These are phyloP conservation scores for Coprinopsis sp. DNA, from an alignment of 768 basidiomycete species.

Conservation along the genomic window DNA sequence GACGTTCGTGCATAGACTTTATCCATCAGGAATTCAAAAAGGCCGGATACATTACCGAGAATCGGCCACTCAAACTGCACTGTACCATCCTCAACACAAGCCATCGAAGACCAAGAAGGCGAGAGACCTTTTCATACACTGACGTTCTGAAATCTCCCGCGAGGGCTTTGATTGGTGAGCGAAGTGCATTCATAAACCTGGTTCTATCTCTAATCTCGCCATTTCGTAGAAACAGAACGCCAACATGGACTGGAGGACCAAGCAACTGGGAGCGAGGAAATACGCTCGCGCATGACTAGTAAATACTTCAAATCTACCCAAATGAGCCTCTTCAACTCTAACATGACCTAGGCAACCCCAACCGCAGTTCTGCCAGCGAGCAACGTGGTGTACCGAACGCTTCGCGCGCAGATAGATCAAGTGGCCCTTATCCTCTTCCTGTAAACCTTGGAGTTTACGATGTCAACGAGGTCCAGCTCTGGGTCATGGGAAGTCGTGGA, in stretches of 20 bases:
- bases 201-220: background rate
- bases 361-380: too few species aligned
- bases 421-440: constrained; percentile 19
- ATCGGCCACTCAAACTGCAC: constrained; percentile 50
- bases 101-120: constrained; percentile 33
- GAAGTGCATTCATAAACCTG: background rate
- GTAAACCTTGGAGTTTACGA: constrained; percentile 51
- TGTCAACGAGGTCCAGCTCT: constrained; percentile 58
- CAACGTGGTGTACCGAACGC: background rate
- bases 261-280: too few species aligned
- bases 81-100: constrained; percentile 49
- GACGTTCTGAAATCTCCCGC: constrained; percentile 22
- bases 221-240: background rate
- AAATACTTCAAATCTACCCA: too few species aligned
- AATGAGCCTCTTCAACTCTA: too few species aligned
- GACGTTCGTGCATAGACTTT: constrained; percentile 1
- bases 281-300: too few species aligned
- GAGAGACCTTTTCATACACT: constrained; percentile 34
- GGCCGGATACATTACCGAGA: constrained; percentile 39
- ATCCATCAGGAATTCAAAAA: constrained; percentile 27
- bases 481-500: constrained; percentile 67
- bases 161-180: constrained; percentile 3
- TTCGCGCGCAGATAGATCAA: background rate
- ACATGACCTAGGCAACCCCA: too few species aligned
- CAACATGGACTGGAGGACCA: too few species aligned